Conservation (phyloP, 1,284 basidiomycete genomes). For the Sphaerobolus stellatus region DNA sequence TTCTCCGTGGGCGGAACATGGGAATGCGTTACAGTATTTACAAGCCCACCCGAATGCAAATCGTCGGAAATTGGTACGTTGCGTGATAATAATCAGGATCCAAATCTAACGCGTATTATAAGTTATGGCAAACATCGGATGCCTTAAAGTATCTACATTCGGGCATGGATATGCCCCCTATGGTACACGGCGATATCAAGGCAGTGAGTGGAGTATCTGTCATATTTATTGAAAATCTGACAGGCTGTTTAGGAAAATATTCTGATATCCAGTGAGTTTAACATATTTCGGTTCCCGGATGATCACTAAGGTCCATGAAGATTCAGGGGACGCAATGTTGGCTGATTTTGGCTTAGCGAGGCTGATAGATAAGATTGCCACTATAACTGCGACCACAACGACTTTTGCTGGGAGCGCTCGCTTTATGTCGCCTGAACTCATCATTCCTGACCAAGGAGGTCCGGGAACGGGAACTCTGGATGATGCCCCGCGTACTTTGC, state of each 20-base stretch:
- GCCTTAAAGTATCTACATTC: conserved; percentile 6
- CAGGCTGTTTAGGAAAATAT: conserved; percentile 13
- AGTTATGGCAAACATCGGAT: conserved; percentile 9
- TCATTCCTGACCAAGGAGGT: conserved; percentile 10
- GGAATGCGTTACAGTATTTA: conserved; percentile 3
- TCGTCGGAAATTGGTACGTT: background rate
- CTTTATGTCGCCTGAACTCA: conserved; percentile 20
- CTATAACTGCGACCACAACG: background rate
- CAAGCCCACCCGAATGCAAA: background rate
- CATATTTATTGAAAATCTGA: too few relatives aligned
- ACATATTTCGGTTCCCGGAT: conserved; percentile 1
- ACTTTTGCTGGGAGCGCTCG: conserved; percentile 14
- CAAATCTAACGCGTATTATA: background rate
- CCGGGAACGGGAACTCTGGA: background rate
- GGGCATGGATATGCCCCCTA: conserved; percentile 1
- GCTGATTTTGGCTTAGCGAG: conserved; percentile 20
- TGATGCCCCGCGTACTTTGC: background rate
- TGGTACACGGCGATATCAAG: conserved; percentile 6
- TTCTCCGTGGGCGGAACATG: conserved; percentile 1
- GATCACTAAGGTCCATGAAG: background rate
- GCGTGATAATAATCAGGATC: background rate
- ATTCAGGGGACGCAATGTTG: conserved; percentile 15
- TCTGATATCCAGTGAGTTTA: conserved; percentile 9
- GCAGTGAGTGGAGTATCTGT: too few relatives aligned
- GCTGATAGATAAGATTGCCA: conserved; percentile 15